phyloP scores from a whole-genome alignment of 345 rosid species.

The Aegle marmelos region DNA sequence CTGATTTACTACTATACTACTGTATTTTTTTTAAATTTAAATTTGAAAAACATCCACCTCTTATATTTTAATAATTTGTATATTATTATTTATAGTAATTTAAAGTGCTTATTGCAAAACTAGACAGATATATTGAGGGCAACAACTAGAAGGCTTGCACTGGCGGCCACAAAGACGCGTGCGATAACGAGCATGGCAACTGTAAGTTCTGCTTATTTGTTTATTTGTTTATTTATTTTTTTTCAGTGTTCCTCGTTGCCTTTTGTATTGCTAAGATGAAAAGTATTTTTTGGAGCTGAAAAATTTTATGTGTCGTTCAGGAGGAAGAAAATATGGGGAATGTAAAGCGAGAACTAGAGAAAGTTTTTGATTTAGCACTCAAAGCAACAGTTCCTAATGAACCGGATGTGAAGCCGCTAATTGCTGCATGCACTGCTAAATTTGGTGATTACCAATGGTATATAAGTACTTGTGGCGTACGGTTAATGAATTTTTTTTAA shows the following conservation, averaged over 20 bases:
- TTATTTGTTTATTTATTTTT: no score
- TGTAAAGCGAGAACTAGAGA: slow-evolving; percentile 54
- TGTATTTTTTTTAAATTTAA: no score
- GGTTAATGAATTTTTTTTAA: not conserved
- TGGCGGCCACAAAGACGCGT: slow-evolving; percentile 22
- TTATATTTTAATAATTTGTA: no score
- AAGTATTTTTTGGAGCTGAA: not conserved
- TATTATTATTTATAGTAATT: slow-evolving; percentile 19
- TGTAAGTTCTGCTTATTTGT: slow-evolving; percentile 33
- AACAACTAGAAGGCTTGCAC: slow-evolving; percentile 43
- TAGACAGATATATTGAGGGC: slow-evolving; percentile 68
- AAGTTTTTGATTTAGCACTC: slow-evolving; percentile 61
- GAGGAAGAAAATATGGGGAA: slow-evolving; percentile 56
- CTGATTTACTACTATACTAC: not conserved
- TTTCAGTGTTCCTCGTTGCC: not conserved
- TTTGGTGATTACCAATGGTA: slow-evolving; percentile 97
- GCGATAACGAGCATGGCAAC: slow-evolving; percentile 58
- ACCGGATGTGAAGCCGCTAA: slow-evolving; percentile 57
- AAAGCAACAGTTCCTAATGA: slow-evolving; percentile 56
- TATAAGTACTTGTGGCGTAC: not conserved
- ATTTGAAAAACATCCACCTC: no score
- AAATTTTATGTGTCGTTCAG: slow-evolving; percentile 24
- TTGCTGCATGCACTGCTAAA: slow-evolving; percentile 63
- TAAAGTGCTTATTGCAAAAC: slow-evolving; percentile 32
- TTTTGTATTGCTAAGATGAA: not conserved